Evolutionary conservation across 495 filamentous ascomycete species (phyloP), one percentile per base, ranked within the genome.

Genomic region (Penicillium mononematosum): DNA sequence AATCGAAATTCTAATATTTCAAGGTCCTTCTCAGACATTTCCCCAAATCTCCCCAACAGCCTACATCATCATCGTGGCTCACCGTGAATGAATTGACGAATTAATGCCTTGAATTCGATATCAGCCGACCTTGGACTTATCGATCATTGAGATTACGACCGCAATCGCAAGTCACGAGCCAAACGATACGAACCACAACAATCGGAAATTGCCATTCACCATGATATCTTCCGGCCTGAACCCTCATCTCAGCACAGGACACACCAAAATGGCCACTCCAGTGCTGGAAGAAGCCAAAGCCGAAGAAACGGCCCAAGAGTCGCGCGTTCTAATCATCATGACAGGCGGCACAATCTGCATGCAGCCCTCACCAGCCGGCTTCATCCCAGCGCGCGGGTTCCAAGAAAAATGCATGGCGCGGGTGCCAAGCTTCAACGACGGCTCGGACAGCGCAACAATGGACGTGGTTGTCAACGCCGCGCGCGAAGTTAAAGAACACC

Each of bases 291-390:
- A 68, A 17, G 50, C 52, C 22, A 64, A 62, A 47, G 31, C 61
- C 3, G 69, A 74, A 16, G 62, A 62, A 41, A 16, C 60, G 16
- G 45, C 73, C 25, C 72, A 61, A n/a, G 92, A 96, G 70, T 89
- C 90, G 0, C 78, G 91, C 54, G 89, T 96, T 8, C 77, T 96
- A 54, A 87, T 96, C 58, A 90, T 96, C 73, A 93, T 93, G 82
- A 96, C 92, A 14, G 92, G 94, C 45, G 94, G 94, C 19, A 98
- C 94, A 1, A 98, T 98, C 55, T 97, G 92, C 73, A 98, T 98
- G 94, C 82, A 83, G 65, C 83, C 79, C 12, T 88, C 84, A 4
- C 77, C 80, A 0, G 80, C 84, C 48, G 88, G 85, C 8, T 77
- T 88, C 51, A 70, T 88, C 9, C 88, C 90, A 19, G 89, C 89